These are phyloP conservation scores for Alternaria sp. DNA, from an alignment of 2,329 filamentous ascomycete genomes.

Conservation along the genomic window DNA sequence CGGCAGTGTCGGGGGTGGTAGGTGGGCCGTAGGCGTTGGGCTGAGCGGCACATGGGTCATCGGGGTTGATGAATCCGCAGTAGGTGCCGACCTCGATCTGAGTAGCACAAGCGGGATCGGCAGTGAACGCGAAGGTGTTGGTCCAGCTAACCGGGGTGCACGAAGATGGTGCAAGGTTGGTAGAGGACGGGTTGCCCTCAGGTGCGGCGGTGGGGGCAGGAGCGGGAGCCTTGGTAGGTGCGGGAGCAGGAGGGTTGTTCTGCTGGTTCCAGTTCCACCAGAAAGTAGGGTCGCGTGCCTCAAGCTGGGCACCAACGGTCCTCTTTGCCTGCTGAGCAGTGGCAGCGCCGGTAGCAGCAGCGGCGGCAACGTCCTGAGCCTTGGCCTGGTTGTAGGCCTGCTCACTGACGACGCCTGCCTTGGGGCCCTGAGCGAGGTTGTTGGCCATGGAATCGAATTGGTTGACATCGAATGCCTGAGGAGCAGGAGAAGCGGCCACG, in stretches of 20 bases:
- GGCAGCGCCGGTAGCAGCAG: constrained; percentile 19
- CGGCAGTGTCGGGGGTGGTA: constrained; percentile 29
- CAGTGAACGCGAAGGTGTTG: constrained; percentile 33
- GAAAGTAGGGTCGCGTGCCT: constrained; percentile 8
- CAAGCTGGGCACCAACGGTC: constrained; percentile 2
- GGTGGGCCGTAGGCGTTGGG: constrained; percentile 29
- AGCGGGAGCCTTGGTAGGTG: constrained; percentile 1
- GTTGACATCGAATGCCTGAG: constrained; percentile 23
- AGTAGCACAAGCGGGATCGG: constrained; percentile 28
- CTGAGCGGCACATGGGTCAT: constrained; percentile 35
- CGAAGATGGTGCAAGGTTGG: constrained; percentile 25
- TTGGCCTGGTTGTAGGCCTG: constrained; percentile 19
- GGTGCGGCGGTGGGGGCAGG: constrained; percentile 1
- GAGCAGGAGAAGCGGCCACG: constrained; percentile 28
- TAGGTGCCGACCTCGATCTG: constrained; percentile 31
- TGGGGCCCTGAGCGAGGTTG: constrained; percentile 21
- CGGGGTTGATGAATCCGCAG: constrained; percentile 37
- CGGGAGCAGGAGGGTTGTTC: neutral
- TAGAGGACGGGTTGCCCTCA: constrained; percentile 19
- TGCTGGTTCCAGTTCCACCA: constrained; percentile 9
- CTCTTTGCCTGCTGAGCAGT: constrained; percentile 23
- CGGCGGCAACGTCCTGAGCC: constrained; percentile 20
- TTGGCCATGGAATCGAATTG: constrained; percentile 13
- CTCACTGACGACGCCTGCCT: constrained; percentile 17
- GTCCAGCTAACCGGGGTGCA: constrained; percentile 30